Base-by-base conservation (phyloP, 805 yeast genomes). In the Wickerhamomyces alni region DNA sequence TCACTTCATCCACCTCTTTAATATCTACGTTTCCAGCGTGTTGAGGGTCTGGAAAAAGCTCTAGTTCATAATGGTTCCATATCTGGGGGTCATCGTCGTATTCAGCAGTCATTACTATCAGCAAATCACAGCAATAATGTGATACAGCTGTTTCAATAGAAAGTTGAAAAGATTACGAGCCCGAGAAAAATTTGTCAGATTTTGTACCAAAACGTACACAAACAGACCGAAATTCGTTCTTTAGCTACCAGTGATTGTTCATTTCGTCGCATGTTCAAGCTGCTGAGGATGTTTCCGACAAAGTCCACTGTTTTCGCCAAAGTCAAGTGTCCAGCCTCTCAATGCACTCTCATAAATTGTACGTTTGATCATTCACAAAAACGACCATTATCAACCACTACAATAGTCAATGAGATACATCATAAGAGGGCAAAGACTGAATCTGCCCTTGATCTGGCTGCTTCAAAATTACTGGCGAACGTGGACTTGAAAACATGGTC, bases 271-370 rank as follows among this genome's bases (percentile, higher is more conserved):
- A 44, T 45, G 48, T 16, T 35, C 16, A 36, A 35, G 17, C n/a
- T 26, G 7, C 25, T 21, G 16, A 45, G 41, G 17, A 61, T 63
- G 61, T 56, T 58, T 39, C 48, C 43, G 2, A 37, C 59, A 1
- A 38, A 54, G 3, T 40, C 47, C 2, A 29, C 41, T 1, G 42
- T 42, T 15, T 51, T 62, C 28, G 32, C 45, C 12, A 33, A 41
- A 5, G 38, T 55, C 2, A 44, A 33, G 7, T 63, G 69, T 38
- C 68, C 69, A 1, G 39, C 50, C 12, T 34, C 36, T 7, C 41
- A 36, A 9, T 63, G 70, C 41, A 38, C 38, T 9, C 52, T 61
- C 5, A 54, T 58, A 15, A 52, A 60, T 35, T 65, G 70, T 40
- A 30, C 58, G 3, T 64, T 62, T 39, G 28, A 32, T 18, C 68